A percentile compares a stretch with the other conserved stretches of the same genome.
phyloP scores from a whole-genome alignment of 768 basidiomycete species.

The Mycena galericulata region DNA sequence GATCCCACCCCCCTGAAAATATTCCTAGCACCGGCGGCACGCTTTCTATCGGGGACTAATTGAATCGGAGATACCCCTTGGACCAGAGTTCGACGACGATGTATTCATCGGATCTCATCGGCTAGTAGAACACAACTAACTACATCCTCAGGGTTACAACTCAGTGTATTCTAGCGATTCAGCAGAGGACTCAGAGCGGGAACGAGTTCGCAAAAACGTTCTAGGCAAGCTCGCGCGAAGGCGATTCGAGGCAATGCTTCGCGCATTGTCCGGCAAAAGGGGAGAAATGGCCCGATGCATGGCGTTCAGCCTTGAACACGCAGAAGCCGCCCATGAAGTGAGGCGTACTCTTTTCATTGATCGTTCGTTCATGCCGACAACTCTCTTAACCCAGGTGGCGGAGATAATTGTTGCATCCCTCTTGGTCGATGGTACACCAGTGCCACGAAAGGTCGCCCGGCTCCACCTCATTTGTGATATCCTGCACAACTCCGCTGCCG shows the following conservation, averaged over 20 bases:
- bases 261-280: constrained; percentile 85
- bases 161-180: constrained; percentile 94
- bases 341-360: constrained; percentile 16
- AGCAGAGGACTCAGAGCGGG: constrained; percentile 92
- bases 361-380: neutral
- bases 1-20: constrained; percentile 13
- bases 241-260: constrained; percentile 92
- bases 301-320: constrained; percentile 97
- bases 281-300: constrained; percentile 95
- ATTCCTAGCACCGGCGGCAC: constrained; percentile 73
- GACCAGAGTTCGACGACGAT: constrained; percentile 87
- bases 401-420: constrained; percentile 93
- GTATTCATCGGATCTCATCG: constrained; percentile 46
- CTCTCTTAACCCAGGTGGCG: constrained; percentile 73
- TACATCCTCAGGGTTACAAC: constrained; percentile 75
- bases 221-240: constrained; percentile 85
- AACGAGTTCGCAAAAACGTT: constrained; percentile 79
- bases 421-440: constrained; percentile 90
- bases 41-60: constrained; percentile 78
- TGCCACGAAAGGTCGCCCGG: constrained; percentile 97
- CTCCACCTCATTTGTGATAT: constrained; percentile 98
- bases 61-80: constrained; percentile 63
- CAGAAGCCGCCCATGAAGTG: constrained; percentile 95
- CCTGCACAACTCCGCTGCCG: constrained; percentile 94
- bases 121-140: constrained; percentile 14